Evolutionary conservation across 1,139 yeast species (phyloP), one percentile per base, ranked within the genome.

Genomic region (Yamadazyma diddensiae): DNA sequence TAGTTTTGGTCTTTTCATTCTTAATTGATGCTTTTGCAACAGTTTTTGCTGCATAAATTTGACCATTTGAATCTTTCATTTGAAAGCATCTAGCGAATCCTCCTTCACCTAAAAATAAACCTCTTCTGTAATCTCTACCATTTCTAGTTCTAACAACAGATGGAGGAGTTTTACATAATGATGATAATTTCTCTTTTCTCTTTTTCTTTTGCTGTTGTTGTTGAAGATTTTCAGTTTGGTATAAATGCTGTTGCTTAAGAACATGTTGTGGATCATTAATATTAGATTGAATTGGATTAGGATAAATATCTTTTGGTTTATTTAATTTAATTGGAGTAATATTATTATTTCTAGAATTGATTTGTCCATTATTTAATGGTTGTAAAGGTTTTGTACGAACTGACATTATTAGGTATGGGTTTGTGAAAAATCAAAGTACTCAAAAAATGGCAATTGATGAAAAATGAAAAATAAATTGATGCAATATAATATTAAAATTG

Each of bases 51-150:
- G 98, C 99, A 61, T 73, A 92, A 3, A 87, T 75, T 52, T 80
- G 78, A 23, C 97, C 97, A 41, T 76, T 70, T 41, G 90, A 82
- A 57, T 87, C 95, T 55, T 84, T 86, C 72, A 94, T 94, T 59
- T 92, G 97, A 64, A 94, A 94, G 57, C 98, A 94, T 55, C 98
- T 79, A 13, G 98, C 99, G 68, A 94, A 94, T 0, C 99, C 99
- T 38, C 99, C 99, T 65, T 88, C 98, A 20, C 99, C 99, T 24
- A 94, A 68, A 48, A 90, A 88, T 38, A 73, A 73, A 3, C 97
- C 97, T 55, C 98, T 78, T 49, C 86, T 86, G 59, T 86, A 92
- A 50, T 88, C 94, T 53, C 86, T 74, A 34, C 97, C 95, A 43
- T 77, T 73, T 63, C 92, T 76, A 26, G 94, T 87, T 49, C 92